phyloP scores from a whole-genome alignment of 1,284 basidiomycete genomes.

The Trichosporon ovoides region DNA sequence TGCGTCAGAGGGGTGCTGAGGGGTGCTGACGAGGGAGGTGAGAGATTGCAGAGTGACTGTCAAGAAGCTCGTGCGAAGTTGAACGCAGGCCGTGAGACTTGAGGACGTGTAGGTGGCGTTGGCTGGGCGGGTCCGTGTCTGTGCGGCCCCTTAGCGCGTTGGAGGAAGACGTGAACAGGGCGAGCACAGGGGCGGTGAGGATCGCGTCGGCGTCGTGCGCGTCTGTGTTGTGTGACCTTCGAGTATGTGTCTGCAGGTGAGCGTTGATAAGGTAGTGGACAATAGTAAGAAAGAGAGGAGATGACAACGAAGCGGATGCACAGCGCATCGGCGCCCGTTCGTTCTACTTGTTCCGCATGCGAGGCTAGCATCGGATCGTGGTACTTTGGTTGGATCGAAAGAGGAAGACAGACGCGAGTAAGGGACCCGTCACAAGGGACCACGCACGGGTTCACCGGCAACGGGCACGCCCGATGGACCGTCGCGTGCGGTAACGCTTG shows the following conservation, averaged over 20 bases:
- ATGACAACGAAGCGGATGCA: neutral
- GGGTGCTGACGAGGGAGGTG: neutral
- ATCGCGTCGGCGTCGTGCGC: neutral
- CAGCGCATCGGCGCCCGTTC: neutral
- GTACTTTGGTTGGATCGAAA: neutral
- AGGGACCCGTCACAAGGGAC: neutral
- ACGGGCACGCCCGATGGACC: neutral
- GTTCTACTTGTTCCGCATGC: neutral
- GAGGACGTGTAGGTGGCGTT: slow-evolving; percentile 4
- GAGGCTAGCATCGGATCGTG: neutral
- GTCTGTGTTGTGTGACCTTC: no score
- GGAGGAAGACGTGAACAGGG: neutral
- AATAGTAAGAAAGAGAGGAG: neutral
- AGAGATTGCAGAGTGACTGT: neutral
- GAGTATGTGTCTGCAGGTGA: neutral
- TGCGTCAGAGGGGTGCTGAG: neutral
- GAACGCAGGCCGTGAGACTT: neutral
- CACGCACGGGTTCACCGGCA: neutral
- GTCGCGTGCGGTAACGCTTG: neutral
- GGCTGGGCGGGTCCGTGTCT: neutral
- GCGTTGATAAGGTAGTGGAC: no score
- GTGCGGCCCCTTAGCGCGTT: slow-evolving; percentile 5
- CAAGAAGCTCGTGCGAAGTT: neutral
- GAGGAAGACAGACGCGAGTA: slow-evolving; percentile 2
- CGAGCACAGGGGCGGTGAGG: neutral